Conservation (phyloP, 805 yeast species). For the Grigorovia yakushimaensis region DNA sequence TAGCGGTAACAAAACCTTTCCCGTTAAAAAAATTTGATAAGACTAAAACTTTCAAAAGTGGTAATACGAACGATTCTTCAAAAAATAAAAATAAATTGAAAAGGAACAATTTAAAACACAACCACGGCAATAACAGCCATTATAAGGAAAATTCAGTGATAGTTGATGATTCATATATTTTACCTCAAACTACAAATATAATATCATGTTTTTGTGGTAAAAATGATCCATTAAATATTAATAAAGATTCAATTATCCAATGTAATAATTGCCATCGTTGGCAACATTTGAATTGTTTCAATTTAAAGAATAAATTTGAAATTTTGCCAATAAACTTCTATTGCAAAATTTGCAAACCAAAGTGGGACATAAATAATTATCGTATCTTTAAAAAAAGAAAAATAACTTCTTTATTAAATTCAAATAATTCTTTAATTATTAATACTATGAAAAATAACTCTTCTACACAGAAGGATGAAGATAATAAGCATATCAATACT, state of each 20-base stretch:
- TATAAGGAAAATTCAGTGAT: neutral
- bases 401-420: neutral
- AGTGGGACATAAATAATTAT: slow-evolving; percentile 4
- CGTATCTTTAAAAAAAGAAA: slow-evolving; percentile 7
- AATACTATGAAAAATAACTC: slow-evolving; percentile 6
- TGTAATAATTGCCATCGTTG: slow-evolving; percentile 87
- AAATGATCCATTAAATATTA: slow-evolving; percentile 36
- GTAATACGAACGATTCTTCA: neutral
- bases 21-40: slow-evolving; percentile 31
- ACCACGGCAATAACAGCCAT: neutral
- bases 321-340: slow-evolving; percentile 68
- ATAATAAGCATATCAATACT: neutral
- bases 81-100: too few relatives aligned
- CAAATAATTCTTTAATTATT: slow-evolving; percentile 1
- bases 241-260: slow-evolving; percentile 76
- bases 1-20: slow-evolving; percentile 69
- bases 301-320: slow-evolving; percentile 55
- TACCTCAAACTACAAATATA: slow-evolving; percentile 69
- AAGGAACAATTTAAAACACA: too few relatives aligned
- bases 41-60: neutral
- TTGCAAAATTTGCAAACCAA: slow-evolving; percentile 69
- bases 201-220: slow-evolving; percentile 84
- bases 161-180: slow-evolving; percentile 39
- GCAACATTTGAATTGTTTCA: slow-evolving; percentile 90
- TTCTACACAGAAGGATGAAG: too few relatives aligned